Conservation (phyloP, 2,329 filamentous ascomycete species). For the Raffaelea deltoideospora region DNA sequence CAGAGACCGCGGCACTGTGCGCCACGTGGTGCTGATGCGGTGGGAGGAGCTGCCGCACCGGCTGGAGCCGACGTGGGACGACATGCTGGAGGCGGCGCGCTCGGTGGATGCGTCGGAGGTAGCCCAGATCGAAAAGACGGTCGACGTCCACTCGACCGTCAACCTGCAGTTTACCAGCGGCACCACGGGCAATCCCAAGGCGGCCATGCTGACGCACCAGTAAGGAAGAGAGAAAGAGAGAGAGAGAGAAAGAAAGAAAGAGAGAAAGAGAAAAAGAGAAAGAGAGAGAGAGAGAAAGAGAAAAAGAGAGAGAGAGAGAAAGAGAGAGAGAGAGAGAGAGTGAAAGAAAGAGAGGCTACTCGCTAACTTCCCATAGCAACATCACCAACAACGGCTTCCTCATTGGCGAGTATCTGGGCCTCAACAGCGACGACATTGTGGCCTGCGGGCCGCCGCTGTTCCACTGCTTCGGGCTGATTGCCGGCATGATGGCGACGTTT, state of each 20-base stretch:
- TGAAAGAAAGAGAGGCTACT: no score
- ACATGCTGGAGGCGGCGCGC: slow-evolving; percentile 15
- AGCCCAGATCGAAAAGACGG: slow-evolving; percentile 34
- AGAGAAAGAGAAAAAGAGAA: no score
- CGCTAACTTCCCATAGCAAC: no score
- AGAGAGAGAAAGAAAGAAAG: no score
- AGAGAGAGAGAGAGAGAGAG: no score
- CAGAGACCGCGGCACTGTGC: background rate
- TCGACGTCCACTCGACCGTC: slow-evolving; percentile 52
- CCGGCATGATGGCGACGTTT: slow-evolving; percentile 56
- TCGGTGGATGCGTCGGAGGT: slow-evolving; percentile 17
- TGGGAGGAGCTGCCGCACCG: slow-evolving; percentile 1
- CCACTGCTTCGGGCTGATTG: slow-evolving; percentile 72
- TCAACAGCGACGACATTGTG: slow-evolving; percentile 50
- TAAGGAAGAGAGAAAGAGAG: no score
- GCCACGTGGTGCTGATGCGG: background rate
- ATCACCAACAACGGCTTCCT: slow-evolving; percentile 53
- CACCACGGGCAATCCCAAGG: slow-evolving; percentile 60
- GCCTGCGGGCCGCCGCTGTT: slow-evolving; percentile 76
- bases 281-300: no score
- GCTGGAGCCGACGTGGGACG: slow-evolving; percentile 1
- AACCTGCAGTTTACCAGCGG: slow-evolving; percentile 65
- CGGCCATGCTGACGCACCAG: slow-evolving; percentile 60
- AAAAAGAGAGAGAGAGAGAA: no score
- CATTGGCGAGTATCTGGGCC: slow-evolving; percentile 59